These are phyloP conservation scores for Pseudozyma tsukubaensis DNA, from an alignment of 1,284 basidiomycete genomes.

Conservation along the genomic window DNA sequence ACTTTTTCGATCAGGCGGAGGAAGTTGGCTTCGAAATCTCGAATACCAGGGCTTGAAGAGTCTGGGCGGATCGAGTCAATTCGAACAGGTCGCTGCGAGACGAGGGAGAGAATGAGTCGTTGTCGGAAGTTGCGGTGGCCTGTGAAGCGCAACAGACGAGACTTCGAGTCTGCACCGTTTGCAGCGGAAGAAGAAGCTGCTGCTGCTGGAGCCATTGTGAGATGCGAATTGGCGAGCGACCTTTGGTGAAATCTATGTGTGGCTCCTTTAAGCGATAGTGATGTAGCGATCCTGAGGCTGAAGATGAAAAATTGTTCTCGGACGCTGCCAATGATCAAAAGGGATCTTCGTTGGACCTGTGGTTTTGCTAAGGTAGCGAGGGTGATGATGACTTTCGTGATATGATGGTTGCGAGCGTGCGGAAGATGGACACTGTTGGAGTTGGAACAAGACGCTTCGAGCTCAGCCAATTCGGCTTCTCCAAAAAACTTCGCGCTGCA, in stretches of 20 bases:
- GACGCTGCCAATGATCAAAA: too few species aligned
- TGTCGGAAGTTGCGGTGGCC: conserved; percentile 87
- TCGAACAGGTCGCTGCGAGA: conserved; percentile 86
- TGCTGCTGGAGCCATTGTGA: conserved; percentile 25
- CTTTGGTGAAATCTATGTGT: not conserved
- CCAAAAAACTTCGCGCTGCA: conserved; percentile 20
- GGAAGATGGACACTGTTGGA: not conserved
- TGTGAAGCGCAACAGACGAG: conserved; percentile 73
- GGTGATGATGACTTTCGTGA: conserved; percentile 2
- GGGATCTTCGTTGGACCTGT: not conserved
- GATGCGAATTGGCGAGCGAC: too few species aligned
- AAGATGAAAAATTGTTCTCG: not conserved
- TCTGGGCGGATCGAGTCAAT: conserved; percentile 91
- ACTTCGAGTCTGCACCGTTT: conserved; percentile 26
- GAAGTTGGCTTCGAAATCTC: conserved; percentile 94
- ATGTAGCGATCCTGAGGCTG: too few species aligned
- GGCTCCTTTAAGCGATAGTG: not conserved
- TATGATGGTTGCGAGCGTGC: too few species aligned
- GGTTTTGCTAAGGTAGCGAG: not conserved
- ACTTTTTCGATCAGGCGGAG: conserved; percentile 88
- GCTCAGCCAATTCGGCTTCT: not conserved
- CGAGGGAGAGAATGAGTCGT: conserved; percentile 84
- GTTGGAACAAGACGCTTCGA: too few species aligned
- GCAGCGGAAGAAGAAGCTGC: conserved; percentile 14
- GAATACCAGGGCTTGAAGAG: conserved; percentile 91